phyloP scores from a whole-genome alignment of 1,284 basidiomycete species.

The Moesziomyces sp. region DNA sequence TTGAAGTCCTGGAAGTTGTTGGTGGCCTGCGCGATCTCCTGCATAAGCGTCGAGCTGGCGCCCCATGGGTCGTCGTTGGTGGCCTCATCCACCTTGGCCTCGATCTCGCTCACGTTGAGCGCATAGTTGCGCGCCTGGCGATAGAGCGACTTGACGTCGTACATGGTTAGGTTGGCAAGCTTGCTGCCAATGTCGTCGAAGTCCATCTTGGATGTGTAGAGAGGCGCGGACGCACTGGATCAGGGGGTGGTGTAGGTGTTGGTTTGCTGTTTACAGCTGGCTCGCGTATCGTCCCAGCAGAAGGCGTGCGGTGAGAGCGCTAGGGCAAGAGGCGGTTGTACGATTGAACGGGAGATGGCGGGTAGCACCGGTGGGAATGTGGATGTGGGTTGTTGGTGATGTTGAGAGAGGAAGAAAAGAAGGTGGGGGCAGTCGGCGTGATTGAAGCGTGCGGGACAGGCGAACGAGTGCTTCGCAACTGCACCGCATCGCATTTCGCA shows the following conservation, averaged over 20 bases:
- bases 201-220: conserved; percentile 22
- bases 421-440: too few relatives aligned
- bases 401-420: background rate
- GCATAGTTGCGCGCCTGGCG: conserved; percentile 71
- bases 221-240: background rate
- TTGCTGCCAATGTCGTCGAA: conserved; percentile 57
- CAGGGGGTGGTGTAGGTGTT: background rate
- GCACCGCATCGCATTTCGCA: background rate
- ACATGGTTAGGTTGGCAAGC: conserved; percentile 66
- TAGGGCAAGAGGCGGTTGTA: too few relatives aligned
- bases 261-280: background rate
- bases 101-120: conserved; percentile 94
- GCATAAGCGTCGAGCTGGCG: conserved; percentile 96
- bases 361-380: too few relatives aligned
- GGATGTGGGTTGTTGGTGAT: background rate
- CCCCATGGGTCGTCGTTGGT: conserved; percentile 99
- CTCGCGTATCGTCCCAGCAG: too few relatives aligned
- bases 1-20: conserved; percentile 98
- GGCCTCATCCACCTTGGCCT: conserved; percentile 94
- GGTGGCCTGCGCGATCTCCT: conserved; percentile 94
- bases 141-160: conserved; percentile 65
- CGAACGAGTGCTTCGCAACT: background rate
- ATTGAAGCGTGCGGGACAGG: background rate
- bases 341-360: too few relatives aligned
- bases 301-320: background rate